Conservation (phyloP, 805 yeast species). For the Maudiozyma bulderi region DNA sequence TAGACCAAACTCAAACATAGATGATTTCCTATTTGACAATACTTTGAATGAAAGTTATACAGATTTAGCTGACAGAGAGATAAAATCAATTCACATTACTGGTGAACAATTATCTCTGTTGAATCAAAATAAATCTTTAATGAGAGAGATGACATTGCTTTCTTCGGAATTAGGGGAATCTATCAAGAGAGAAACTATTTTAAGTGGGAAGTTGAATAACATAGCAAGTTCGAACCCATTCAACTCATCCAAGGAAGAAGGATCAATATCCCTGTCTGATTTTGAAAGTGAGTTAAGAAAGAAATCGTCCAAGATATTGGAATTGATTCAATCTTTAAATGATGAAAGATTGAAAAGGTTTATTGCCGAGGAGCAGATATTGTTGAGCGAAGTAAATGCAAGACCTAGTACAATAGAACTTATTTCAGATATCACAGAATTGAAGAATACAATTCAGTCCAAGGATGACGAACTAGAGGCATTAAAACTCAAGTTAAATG, state of each 20-base stretch:
- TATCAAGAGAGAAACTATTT: slow-evolving; percentile 54
- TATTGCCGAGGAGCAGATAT: slow-evolving; percentile 61
- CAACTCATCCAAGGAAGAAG: not conserved
- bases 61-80: slow-evolving; percentile 3
- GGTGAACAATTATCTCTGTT: slow-evolving; percentile 55
- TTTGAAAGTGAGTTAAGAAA: slow-evolving; percentile 30
- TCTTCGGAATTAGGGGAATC: slow-evolving; percentile 67
- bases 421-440: slow-evolving; percentile 45
- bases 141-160: slow-evolving; percentile 56
- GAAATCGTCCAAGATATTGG: slow-evolving; percentile 37
- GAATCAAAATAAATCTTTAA: slow-evolving; percentile 47
- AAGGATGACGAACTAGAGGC: slow-evolving; percentile 42
- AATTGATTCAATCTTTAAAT: slow-evolving; percentile 46
- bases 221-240: not conserved
- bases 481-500: slow-evolving; percentile 9
- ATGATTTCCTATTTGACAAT: slow-evolving; percentile 19
- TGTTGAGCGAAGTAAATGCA: slow-evolving; percentile 44
- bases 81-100: slow-evolving; percentile 32
- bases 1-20: slow-evolving; percentile 5
- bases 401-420: slow-evolving; percentile 47
- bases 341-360: slow-evolving; percentile 58
- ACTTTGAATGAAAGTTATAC: slow-evolving; percentile 6
- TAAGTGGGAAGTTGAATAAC: slow-evolving; percentile 37
- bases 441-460: slow-evolving; percentile 38
- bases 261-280: slow-evolving; percentile 10